Percentiles rank a stretch among this genome's conserved stretches.
Conservation (phyloP, 2,329 filamentous ascomycete species). For the Sarocladium strictum region DNA sequence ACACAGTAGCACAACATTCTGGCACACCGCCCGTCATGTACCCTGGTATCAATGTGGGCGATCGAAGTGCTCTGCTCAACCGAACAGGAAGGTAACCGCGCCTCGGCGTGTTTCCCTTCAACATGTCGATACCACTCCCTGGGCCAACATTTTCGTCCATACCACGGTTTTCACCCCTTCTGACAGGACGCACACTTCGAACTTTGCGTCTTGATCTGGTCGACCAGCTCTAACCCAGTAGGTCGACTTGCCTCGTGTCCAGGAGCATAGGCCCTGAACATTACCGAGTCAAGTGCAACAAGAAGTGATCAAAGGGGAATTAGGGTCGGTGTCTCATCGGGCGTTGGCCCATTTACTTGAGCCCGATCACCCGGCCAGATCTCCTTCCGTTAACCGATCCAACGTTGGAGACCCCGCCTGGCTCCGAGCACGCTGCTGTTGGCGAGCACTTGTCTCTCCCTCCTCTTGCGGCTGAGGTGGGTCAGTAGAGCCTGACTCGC, state of each 20-base stretch:
- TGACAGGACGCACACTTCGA: too few relatives aligned
- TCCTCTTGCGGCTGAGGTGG: constrained; percentile 4
- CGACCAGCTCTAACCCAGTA: too few relatives aligned
- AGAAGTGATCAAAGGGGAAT: neutral
- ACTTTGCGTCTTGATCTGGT: too few relatives aligned
- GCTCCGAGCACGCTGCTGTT: neutral
- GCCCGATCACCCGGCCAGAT: constrained; percentile 6
- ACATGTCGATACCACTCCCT: neutral
- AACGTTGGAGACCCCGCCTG: constrained; percentile 2
- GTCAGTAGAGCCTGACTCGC: constrained; percentile 2
- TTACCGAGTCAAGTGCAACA: neutral
- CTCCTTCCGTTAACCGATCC: constrained; percentile 5
- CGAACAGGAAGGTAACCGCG: constrained; percentile 3
- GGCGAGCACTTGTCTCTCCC: neutral
- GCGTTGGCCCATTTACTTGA: neutral
- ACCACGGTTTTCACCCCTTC: neutral
- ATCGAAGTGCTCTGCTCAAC: neutral
- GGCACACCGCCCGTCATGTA: neutral
- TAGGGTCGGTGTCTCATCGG: constrained; percentile 3
- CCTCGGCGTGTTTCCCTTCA: neutral
- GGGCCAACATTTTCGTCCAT: neutral
- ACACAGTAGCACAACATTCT: neutral
- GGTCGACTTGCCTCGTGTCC: too few relatives aligned
- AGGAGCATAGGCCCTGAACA: too few relatives aligned
- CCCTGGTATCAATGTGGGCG: neutral